phyloP scores from a whole-genome alignment of 2,329 filamentous ascomycete genomes.

The Endoconidiophora laricicola region DNA sequence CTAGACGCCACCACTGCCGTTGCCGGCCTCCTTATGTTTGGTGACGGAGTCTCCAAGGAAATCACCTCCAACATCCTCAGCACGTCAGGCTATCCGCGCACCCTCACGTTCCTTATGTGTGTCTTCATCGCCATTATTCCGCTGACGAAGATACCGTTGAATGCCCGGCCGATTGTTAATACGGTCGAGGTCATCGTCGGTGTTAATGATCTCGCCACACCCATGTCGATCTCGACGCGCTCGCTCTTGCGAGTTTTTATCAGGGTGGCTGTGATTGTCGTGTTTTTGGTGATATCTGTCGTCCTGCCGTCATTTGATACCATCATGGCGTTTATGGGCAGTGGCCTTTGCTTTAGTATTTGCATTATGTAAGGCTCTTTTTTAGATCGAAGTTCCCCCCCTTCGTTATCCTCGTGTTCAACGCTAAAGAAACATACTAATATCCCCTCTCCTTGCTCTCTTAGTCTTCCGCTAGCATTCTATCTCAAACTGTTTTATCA shows the following conservation, averaged over 20 bases:
- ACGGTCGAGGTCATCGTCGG: conserved; percentile 70
- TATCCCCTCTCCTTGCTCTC: not conserved
- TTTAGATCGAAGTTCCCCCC: not conserved
- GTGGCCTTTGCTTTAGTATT: conserved; percentile 80
- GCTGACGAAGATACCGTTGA: conserved; percentile 85
- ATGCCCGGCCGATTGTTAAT: conserved; percentile 71
- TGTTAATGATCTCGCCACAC: conserved; percentile 33
- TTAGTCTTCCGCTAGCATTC: conserved; percentile 60
- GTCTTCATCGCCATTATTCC: conserved; percentile 84
- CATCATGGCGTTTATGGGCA: conserved; percentile 83
- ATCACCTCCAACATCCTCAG: conserved; percentile 80
- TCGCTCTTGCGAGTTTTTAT: conserved; percentile 27
- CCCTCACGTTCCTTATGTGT: conserved; percentile 62
- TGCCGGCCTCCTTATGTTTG: conserved; percentile 85
- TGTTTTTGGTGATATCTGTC: conserved; percentile 59
- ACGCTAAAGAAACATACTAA: not conserved
- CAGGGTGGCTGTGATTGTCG: conserved; percentile 47
- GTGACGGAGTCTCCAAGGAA: conserved; percentile 70
- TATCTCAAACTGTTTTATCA: conserved; percentile 77
- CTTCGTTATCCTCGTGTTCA: not conserved
- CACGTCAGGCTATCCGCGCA: conserved; percentile 55
- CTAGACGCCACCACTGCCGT: conserved; percentile 71
- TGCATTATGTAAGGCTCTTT: conserved; percentile 51
- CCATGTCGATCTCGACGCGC: conserved; percentile 25
- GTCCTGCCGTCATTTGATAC: conserved; percentile 64